phyloP scores from a whole-genome alignment of 2,329 filamentous ascomycete genomes.

The Penicillium sp. region DNA sequence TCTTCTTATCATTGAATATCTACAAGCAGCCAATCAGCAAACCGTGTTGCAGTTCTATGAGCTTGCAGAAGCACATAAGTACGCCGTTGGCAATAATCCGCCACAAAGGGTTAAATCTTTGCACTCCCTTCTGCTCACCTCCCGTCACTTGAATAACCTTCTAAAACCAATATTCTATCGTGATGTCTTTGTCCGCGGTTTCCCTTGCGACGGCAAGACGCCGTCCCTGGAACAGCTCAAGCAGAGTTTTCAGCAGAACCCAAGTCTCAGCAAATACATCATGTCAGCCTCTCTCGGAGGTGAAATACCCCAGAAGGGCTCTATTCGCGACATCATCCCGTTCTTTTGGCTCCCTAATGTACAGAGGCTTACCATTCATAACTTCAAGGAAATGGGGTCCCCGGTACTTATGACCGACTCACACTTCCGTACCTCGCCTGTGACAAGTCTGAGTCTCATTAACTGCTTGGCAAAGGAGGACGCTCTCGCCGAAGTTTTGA shows the following conservation, averaged over 20 bases:
- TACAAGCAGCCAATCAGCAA: slow-evolving; percentile 1
- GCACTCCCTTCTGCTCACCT: slow-evolving; percentile 4
- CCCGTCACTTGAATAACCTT: not conserved
- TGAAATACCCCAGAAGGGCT: not conserved
- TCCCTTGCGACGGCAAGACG: not conserved
- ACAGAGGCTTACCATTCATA: slow-evolving; percentile 1
- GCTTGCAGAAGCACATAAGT: not conserved
- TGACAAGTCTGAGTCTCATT: slow-evolving; percentile 7
- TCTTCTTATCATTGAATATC: slow-evolving; percentile 3
- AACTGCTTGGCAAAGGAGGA: slow-evolving; percentile 13
- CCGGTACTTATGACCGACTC: slow-evolving; percentile 2
- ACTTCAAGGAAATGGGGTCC: slow-evolving; percentile 4
- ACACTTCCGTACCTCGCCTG: slow-evolving; percentile 8
- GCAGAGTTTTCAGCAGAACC: not conserved
- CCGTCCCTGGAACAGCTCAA: slow-evolving; percentile 3
- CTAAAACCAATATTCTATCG: slow-evolving; percentile 6
- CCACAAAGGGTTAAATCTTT: slow-evolving; percentile 1
- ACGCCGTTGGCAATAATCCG: not conserved
- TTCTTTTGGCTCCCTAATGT: slow-evolving; percentile 6
- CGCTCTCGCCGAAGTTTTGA: slow-evolving; percentile 10
- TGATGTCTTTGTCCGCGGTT: slow-evolving; percentile 2
- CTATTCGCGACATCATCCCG: not conserved
- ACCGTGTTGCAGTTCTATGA: not conserved
- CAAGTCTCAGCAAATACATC: slow-evolving; percentile 1
- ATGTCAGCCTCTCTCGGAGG: slow-evolving; percentile 5